phyloP scores from a whole-genome alignment of 2,329 filamentous ascomycete genomes.

The Fusarium torreyae region DNA sequence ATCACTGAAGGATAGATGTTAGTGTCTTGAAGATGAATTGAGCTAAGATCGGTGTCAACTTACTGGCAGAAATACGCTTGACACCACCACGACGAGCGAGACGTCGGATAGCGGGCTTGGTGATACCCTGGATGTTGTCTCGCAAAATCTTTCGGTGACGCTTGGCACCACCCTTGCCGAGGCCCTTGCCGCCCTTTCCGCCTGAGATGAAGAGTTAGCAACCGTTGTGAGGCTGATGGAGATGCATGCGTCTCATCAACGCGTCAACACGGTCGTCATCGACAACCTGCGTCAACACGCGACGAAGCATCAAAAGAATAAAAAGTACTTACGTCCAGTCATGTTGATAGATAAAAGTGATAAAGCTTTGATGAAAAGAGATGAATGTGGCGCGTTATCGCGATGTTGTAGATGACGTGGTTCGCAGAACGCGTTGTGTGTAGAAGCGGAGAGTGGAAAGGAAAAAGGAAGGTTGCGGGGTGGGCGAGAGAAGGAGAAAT shows the following conservation, averaged over 20 bases:
- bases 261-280: neutral
- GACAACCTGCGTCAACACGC: constrained; percentile 4
- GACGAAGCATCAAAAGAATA: constrained; percentile 18
- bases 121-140: constrained; percentile 99
- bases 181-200: constrained; percentile 96
- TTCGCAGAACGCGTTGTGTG: constrained; percentile 44
- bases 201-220: constrained; percentile 72
- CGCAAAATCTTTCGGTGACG: constrained; percentile 99
- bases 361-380: constrained; percentile 47
- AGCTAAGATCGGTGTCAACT: constrained; percentile 54
- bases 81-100: constrained; percentile 99
- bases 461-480: constrained; percentile 48
- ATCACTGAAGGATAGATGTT: constrained; percentile 66
- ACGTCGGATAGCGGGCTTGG: constrained; percentile 98
- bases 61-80: constrained; percentile 99
- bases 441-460: constrained; percentile 43
- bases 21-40: constrained; percentile 2
- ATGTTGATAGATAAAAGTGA: constrained; percentile 66
- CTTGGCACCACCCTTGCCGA: constrained; percentile 98
- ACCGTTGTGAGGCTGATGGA: constrained; percentile 30
- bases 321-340: constrained; percentile 78
- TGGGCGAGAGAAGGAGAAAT: constrained; percentile 49
- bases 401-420: constrained; percentile 48
- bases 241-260: constrained; percentile 1
- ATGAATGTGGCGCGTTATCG: constrained; percentile 50